phyloP scores from a whole-genome alignment of 163 green algal species.

The Coccomyxa subellipsoidea region DNA sequence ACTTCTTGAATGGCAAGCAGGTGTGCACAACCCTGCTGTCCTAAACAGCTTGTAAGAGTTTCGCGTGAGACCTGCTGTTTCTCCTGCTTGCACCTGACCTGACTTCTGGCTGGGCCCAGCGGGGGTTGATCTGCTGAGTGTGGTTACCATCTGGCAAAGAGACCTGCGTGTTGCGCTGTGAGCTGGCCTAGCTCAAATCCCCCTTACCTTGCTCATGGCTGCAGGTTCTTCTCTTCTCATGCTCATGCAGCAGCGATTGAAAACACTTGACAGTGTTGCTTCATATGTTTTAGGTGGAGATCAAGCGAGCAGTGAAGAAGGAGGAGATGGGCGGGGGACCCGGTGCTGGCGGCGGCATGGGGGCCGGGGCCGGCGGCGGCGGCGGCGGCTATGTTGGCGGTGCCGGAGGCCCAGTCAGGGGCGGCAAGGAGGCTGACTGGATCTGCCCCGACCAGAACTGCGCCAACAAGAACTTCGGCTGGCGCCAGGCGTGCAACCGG shows the following conservation, averaged over 20 bases:
- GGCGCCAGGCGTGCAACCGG: slow-evolving; percentile 45
- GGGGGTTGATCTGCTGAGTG: no score
- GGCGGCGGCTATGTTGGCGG: slow-evolving; percentile 22
- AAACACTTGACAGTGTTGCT: neutral
- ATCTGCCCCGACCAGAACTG: slow-evolving; percentile 34
- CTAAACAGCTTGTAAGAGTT: neutral
- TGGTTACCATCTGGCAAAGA: no score
- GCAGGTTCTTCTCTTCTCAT: no score
- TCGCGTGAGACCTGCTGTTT: no score
- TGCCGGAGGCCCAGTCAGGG: slow-evolving; percentile 22
- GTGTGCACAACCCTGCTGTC: neutral
- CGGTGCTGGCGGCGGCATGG: neutral
- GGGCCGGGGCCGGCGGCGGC: slow-evolving; percentile 9
- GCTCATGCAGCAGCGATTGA: no score
- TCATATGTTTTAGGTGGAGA: slow-evolving; percentile 47
- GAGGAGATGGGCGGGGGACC: slow-evolving; percentile 42
- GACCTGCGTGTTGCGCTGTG: no score
- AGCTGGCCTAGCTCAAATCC: no score
- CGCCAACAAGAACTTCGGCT: slow-evolving; percentile 52
- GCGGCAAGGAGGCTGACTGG: slow-evolving; percentile 43
- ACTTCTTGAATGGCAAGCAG: slow-evolving; percentile 49
- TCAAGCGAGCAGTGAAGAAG: slow-evolving; percentile 65
- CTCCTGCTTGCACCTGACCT: no score
- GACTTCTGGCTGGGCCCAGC: no score
- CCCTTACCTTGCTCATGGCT: no score